Evolutionary conservation across 805 yeast species (phyloP), one percentile per base, ranked within the genome.

Genomic region (Pichia californica): DNA sequence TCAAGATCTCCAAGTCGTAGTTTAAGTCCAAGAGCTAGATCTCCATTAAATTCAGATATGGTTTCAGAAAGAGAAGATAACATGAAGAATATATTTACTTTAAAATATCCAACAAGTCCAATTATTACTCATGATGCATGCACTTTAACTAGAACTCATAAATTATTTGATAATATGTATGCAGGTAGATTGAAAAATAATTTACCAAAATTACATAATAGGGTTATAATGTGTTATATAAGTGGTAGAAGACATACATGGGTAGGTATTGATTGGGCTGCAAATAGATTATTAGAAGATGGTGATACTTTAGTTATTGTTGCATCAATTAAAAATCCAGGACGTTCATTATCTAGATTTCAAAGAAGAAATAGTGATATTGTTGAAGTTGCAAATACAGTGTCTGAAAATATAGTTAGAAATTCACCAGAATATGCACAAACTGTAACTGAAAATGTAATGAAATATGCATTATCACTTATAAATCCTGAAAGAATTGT

Each of bases 221-320:
- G 88, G 53, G 71, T 73, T 1, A 67, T 83, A 5, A 55, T 84
- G 57, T 78, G 81, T 25, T 83, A 83, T 55, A 67, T 85, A 26
- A 70, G 80, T 51, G 94, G 88, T 3, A 66, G 91, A 46, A 70
- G 67, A 43, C 91, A 84, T 63, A 81, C 93, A 0, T 85, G 95
- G 95, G 87, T 83, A 10, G 79, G 88, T 1, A 60, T 85, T 23
- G 95, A 85, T 58, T 85, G 85, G 81, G 66, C 77, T 7, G 61
- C 83, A 42, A 68, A 68, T 37, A 64, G 69, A 33, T 62, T 81
- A 11, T 60, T 81, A 3, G 77, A 74, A 51, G 67, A 79, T 52
- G 86, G 88, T 8, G 95, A 85, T 59, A 71, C 78, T 13, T 61
- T 85, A 11, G 75, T 84, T 4, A 71, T 85, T 7, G 73, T 77